Evolutionary conservation across 2,329 filamentous ascomycete species (phyloP).

Genomic region (Fusarium nygamai): DNA sequence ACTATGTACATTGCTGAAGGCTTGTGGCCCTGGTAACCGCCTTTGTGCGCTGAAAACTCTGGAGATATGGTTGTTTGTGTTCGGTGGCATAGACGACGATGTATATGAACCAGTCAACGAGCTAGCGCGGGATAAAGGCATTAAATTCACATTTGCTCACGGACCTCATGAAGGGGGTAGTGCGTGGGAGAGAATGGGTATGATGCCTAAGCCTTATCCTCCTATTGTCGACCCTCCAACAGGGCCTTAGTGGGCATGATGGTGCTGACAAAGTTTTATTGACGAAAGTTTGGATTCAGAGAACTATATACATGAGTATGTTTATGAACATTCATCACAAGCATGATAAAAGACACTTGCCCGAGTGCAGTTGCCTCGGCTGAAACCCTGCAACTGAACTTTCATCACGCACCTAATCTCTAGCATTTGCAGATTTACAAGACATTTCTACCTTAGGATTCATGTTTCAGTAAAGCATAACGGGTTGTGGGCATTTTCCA

Average conservation of each 20-base stretch:
- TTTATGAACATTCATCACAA: too few species aligned
- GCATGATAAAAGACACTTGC: background rate
- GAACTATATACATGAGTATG: background rate
- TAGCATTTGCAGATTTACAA: too few species aligned
- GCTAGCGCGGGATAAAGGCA: background rate
- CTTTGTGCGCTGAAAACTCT: background rate
- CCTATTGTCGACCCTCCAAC: background rate
- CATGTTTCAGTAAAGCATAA: too few species aligned
- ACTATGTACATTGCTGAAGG: background rate
- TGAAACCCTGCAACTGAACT: too few species aligned
- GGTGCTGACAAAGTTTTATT: too few species aligned
- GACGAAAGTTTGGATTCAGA: background rate
- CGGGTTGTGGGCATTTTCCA: too few species aligned
- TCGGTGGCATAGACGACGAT: fast-evolving
- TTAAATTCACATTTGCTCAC: background rate
- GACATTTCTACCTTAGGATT: too few species aligned
- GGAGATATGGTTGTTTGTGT: background rate
- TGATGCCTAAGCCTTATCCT: background rate
- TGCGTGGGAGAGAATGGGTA: background rate
- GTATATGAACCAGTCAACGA: background rate
- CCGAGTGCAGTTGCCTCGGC: background rate
- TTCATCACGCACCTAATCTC: too few species aligned
- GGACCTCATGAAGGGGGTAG: too few species aligned
- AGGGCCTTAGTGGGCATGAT: background rate
- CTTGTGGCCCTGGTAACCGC: background rate